Percentiles rank a stretch among this genome's conserved stretches.
Evolutionary conservation across 2,329 filamentous ascomycete genomes (phyloP).

Genomic region (Paecilomyces fulvus): DNA sequence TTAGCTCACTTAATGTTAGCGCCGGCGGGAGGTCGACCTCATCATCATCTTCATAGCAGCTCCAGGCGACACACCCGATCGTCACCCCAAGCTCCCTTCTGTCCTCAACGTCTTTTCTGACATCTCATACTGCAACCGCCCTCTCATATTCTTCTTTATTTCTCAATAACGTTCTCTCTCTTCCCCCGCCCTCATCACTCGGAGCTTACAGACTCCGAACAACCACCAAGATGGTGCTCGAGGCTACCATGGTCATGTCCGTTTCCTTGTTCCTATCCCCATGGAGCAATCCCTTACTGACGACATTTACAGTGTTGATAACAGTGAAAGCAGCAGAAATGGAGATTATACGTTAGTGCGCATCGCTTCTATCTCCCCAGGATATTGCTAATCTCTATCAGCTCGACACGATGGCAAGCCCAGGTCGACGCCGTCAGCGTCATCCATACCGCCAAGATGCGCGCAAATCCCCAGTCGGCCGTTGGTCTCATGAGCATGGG

Average conservation of each 20-base stretch:
- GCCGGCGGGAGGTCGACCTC: neutral
- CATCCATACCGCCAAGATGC: slow-evolving; percentile 91
- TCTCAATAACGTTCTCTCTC: slow-evolving; percentile 1
- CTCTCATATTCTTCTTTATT: neutral
- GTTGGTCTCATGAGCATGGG: slow-evolving; percentile 99
- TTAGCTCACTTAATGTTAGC: neutral
- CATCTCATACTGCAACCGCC: neutral
- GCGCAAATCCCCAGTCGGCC: slow-evolving; percentile 91
- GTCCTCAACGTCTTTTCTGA: neutral
- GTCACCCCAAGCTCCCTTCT: neutral
- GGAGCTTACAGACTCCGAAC: slow-evolving; percentile 7
- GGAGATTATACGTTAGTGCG: slow-evolving; percentile 65
- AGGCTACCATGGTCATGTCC: slow-evolving; percentile 94
- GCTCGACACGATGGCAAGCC: slow-evolving; percentile 89
- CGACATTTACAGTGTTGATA: slow-evolving; percentile 62
- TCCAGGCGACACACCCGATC: neutral
- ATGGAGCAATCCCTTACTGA: slow-evolving; percentile 11
- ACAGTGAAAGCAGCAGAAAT: slow-evolving; percentile 97
- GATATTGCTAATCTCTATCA: slow-evolving; percentile 35
- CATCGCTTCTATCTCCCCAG: slow-evolving; percentile 4
- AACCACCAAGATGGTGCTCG: slow-evolving; percentile 78
- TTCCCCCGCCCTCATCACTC: slow-evolving; percentile 3
- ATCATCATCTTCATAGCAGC: neutral
- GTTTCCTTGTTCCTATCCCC: slow-evolving; percentile 11
- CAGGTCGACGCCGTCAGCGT: slow-evolving; percentile 92